These are phyloP conservation scores for Meyerozyma guilliermondii DNA, from an alignment of 1,139 yeast genomes.

Conservation along the genomic window DNA sequence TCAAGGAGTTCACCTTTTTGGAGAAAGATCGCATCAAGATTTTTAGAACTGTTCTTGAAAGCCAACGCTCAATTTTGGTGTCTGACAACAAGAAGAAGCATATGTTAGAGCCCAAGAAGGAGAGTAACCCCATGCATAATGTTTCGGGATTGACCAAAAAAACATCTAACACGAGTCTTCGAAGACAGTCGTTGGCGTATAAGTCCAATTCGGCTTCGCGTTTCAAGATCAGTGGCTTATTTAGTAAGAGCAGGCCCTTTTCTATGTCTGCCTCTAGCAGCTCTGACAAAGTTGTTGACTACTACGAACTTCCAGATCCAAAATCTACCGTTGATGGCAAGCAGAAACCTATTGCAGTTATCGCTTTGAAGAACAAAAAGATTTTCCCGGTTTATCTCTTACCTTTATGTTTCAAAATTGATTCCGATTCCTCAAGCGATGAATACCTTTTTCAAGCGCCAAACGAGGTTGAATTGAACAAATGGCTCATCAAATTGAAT, in stretches of 20 bases:
- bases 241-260: conserved; percentile 36
- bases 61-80: conserved; percentile 31
- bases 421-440: conserved; percentile 43
- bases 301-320: conserved; percentile 58
- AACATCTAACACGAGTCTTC: conserved; percentile 27
- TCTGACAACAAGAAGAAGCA: conserved; percentile 33
- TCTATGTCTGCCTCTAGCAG: conserved; percentile 21
- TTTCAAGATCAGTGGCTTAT: conserved; percentile 41
- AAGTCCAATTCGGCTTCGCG: conserved; percentile 33
- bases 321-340: conserved; percentile 35
- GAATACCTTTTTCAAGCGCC: conserved; percentile 70
- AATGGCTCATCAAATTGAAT: conserved; percentile 60
- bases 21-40: conserved; percentile 26
- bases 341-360: conserved; percentile 52
- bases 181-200: conserved; percentile 40
- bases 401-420: conserved; percentile 59
- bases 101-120: conserved; percentile 13
- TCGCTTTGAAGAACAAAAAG: conserved; percentile 49
- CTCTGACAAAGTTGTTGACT: conserved; percentile 49
- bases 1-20: conserved; percentile 22
- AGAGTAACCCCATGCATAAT: neutral
- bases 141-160: conserved; percentile 20
- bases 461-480: conserved; percentile 58
- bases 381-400: conserved; percentile 52
- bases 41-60: conserved; percentile 28